Base-by-base conservation (phyloP, 2,329 filamentous ascomycete genomes). In the Xylaria sp. region DNA sequence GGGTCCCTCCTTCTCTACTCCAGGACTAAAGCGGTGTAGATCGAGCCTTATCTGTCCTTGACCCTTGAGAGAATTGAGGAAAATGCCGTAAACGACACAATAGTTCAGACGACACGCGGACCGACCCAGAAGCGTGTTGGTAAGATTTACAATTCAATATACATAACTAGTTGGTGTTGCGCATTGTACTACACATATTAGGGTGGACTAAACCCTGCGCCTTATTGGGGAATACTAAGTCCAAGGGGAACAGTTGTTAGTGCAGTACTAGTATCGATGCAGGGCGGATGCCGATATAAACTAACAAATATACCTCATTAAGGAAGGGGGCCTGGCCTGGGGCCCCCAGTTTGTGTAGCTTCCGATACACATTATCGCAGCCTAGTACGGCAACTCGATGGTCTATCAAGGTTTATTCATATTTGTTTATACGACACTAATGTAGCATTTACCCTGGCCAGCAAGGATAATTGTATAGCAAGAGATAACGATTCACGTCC, bases 31-130 rank as follows among this genome's bases (percentile, higher is more conserved):
- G 69, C 69, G 65, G 69, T 70, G 69, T 65, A 65, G 65, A 67
- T 70, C 65, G 56, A 70, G 69, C 65, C 65, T 68, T 68, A 68
- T 70, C 56, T 52, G 48, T 15, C 39, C 44, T 28, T 20, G 51
- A 70, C 61, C 69, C 60, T 70, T 68, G 65, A 65, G 68, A 70
- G 63, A 69, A 69, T 63, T 48, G 39, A 37, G n/a, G 41, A 23
- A 25, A 37, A 39, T 55, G 58, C 41, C 31, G 54, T 39, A 58
- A 48, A 57, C 41, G 20, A 54, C 46, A 20, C 57, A 62, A 63
- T 62, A 66, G 60, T 59, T 44, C 60, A 18, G 28, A 48, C 18
- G 41, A 66, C 3, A 34, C 52, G 59, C 52, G 63, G 58, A 57
- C 52, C 58, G 67, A 10, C 54, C 52, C 52, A 66, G 13, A 18